Conservation (phyloP, 148 eudicot species). For the Camellia granthamiana region DNA sequence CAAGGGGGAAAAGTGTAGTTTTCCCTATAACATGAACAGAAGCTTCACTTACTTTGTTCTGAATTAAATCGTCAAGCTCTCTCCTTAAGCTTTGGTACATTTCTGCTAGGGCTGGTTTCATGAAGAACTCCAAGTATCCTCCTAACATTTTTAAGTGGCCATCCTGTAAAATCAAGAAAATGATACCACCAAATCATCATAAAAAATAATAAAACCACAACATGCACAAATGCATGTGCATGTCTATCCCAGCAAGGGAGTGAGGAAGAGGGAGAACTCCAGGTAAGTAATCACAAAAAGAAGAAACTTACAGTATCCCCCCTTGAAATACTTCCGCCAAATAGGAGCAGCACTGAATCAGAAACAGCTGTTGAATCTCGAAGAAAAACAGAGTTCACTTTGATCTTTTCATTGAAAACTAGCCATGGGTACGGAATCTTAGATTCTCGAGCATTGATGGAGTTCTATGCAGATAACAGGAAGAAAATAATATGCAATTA, state of each 20-base stretch:
- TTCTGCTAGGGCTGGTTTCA: slow-evolving; percentile 69
- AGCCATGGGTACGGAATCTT: slow-evolving; percentile 92
- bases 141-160: slow-evolving; percentile 93
- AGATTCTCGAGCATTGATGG: slow-evolving; percentile 70
- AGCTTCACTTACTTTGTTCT: slow-evolving; percentile 56
- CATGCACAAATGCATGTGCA: not conserved
- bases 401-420: slow-evolving; percentile 92
- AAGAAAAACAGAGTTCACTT: slow-evolving; percentile 85
- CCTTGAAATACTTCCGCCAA: slow-evolving; percentile 73
- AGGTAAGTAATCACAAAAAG: not conserved
- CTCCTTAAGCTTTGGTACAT: slow-evolving; percentile 66
- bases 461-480: slow-evolving; percentile 31
- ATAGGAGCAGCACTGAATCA: slow-evolving; percentile 79
- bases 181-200: slow-evolving; percentile 11
- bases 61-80: slow-evolving; percentile 80
- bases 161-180: slow-evolving; percentile 47
- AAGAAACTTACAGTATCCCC: slow-evolving; percentile 63
- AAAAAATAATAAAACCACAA: not conserved
- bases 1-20: too few species aligned
- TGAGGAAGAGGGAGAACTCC: not conserved
- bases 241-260: slow-evolving; percentile 2
- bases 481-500: not conserved
- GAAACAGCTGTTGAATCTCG: slow-evolving; percentile 93
- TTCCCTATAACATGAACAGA: too few species aligned
- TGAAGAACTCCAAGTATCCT: slow-evolving; percentile 90